Base-by-base conservation (phyloP, 2,329 filamentous ascomycete genomes). In the Eutypella sp. region DNA sequence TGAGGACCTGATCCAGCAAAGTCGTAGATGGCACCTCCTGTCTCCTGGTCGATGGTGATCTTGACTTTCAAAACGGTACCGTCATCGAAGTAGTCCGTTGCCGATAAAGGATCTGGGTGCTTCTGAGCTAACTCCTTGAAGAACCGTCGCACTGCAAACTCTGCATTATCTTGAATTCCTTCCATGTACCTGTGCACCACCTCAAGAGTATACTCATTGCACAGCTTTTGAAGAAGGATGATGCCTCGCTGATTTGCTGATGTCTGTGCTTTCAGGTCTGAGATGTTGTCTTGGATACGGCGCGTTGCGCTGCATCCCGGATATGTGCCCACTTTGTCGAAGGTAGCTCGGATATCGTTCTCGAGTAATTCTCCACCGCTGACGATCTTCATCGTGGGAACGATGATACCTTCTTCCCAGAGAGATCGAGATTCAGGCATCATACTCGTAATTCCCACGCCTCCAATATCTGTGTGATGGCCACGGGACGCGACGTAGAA, bases 71-170 rank as follows among this genome's bases (percentile, higher is more conserved):
- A 55, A 1, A 57, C 54, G 0, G 64, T 69, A 9, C 68, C 67
- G 44, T 69, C 61, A 45, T 70, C 67, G 37, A 68, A 57, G 40
- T 56, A 62, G 46, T 69, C 66, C 3, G 57, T 56, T 2, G 61
- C 57, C 3, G 50, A 47, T 5, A 65, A 53, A 5, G 51, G 48
- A 1, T 52, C 13, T 5, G 25, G 52, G 20, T 57, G 54, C 18
- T 84, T 76, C 46, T 79, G 73, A 1, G 83, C 60, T 11, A 62
- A 37, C 20, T 29, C 34, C 29, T 53, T 57, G 39, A 66, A 52
- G 38, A 56, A 63, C 6, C 50, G 49, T 2, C 63, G 59, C 2
- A 65, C 25, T 7, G 25, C 25, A 7, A 29, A 7, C 25, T 29
- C 67, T 15, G 67, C 67, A 15, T 64, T 69, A 23, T 56, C 47